A percentile compares a stretch with the other conserved stretches of the same genome.
These are phyloP conservation scores for Neopestalotiopsis sp. DNA, from an alignment of 2,329 filamentous ascomycete species.

Conservation along the genomic window DNA sequence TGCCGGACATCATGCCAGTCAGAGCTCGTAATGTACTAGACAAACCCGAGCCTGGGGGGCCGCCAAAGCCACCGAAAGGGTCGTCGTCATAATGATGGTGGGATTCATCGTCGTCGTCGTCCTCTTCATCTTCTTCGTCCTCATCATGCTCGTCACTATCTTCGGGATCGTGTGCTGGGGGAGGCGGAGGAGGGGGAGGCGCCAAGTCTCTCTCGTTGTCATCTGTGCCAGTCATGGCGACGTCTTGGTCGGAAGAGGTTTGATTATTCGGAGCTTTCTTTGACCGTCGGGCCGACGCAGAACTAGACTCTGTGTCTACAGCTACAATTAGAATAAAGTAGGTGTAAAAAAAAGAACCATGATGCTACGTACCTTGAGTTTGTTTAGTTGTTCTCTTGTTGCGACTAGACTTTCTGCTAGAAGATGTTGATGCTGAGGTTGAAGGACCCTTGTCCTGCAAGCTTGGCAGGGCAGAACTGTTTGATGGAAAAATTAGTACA, in stretches of 20 bases:
- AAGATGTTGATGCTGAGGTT: constrained; percentile 62
- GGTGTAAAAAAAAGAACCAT: background rate
- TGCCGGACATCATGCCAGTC: constrained; percentile 89
- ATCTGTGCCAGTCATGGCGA: constrained; percentile 73
- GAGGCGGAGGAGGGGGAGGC: constrained; percentile 49
- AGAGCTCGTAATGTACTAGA: constrained; percentile 85
- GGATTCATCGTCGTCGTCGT: constrained; percentile 62
- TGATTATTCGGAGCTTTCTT: constrained; percentile 58
- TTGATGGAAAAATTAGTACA: constrained; percentile 35
- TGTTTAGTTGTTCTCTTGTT: constrained; percentile 68
- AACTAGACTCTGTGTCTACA: constrained; percentile 43
- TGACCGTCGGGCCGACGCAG: constrained; percentile 49
- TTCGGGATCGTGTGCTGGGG: constrained; percentile 45
- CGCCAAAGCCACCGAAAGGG: constrained; percentile 71
- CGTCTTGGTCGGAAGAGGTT: constrained; percentile 63
- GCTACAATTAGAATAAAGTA: constrained; percentile 9
- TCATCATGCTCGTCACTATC: constrained; percentile 27
- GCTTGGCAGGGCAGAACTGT: constrained; percentile 68
- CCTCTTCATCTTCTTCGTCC: constrained; percentile 49
- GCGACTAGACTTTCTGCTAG: constrained; percentile 75
- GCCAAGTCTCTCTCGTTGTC: constrained; percentile 52
- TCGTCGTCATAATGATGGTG: constrained; percentile 71
- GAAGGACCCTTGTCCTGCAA: constrained; percentile 60
- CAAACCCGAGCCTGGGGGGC: constrained; percentile 68
- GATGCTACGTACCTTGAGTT: constrained; percentile 42